Base-by-base conservation (phyloP, 2,329 filamentous ascomycete species). In the Fusarium sp. region DNA sequence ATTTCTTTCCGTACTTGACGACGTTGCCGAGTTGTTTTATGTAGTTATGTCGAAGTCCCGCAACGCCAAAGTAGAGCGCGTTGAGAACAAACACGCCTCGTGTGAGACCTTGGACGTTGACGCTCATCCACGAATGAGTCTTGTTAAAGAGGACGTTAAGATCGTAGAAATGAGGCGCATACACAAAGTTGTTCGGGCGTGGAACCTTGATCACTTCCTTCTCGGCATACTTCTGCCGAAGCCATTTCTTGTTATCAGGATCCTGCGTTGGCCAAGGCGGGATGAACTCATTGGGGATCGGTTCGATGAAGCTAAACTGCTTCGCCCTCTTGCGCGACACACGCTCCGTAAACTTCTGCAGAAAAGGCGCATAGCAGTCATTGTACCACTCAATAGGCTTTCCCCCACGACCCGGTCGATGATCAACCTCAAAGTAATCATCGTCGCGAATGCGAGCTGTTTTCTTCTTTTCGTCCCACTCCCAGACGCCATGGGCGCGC, bases 121-220 rank as follows among this genome's bases (percentile, higher is more conserved):
- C 81, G 51, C 80, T 82, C 81, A 83, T 82, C 70, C 78, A 79
- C 0, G 75, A 76, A 57, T 83, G 81, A 24, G 74, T 69, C 55
- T 83, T 83, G 70, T 78, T 81, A 65, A 83, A 85, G 3, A 85
- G 66, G 1, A 84, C 83, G 41, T 84, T 83, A 24, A 85, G 79
- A 45, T 85, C 83, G 65, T 85, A 85, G 66, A 84, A 85, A 66
- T 85, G 83, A 10, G 83, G 83, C 1, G 83, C 82, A 54, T 83
- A 85, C 18, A 84, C 82, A n/a, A 85, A 69, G 68, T 81, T 82
- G 17, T 44, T 53, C 4, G 79, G 82, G 17, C 78, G 79, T 17
- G 70, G 68, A 13, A 75, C 69, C 6, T 75, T 67, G 11, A 82
- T 78, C 39, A 79, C 69, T 0, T 77, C 81, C 38, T 75, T 77